phyloP scores from a whole-genome alignment of 805 yeast species.

The Candida verbasci region DNA sequence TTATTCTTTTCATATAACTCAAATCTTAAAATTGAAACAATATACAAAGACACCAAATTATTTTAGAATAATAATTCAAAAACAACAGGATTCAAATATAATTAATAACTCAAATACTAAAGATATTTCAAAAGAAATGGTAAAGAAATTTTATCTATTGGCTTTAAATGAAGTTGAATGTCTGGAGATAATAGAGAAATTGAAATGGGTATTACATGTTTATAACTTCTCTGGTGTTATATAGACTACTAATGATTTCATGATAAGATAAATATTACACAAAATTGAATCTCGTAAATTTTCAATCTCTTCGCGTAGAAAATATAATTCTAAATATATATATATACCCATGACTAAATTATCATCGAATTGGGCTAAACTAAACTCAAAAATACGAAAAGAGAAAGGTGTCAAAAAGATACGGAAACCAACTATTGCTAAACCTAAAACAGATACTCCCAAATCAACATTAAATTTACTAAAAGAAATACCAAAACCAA shows the following conservation, averaged over 20 bases:
- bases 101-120: slow-evolving; percentile 6
- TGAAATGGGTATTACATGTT: slow-evolving; percentile 53
- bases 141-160: slow-evolving; percentile 84
- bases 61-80: slow-evolving; percentile 69
- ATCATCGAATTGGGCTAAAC: slow-evolving; percentile 24
- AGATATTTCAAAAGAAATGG: slow-evolving; percentile 49
- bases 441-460: background rate
- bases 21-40: slow-evolving; percentile 70
- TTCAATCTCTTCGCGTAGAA: slow-evolving; percentile 6
- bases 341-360: slow-evolving; percentile 8
- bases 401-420: slow-evolving; percentile 8
- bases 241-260: background rate
- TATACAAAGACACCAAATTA: slow-evolving; percentile 68
- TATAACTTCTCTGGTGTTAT: slow-evolving; percentile 33
- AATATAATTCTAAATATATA: background rate
- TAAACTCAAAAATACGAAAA: slow-evolving; percentile 11
- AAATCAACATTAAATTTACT: background rate
- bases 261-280: background rate
- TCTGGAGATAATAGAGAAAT: slow-evolving; percentile 69
- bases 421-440: slow-evolving; percentile 3
- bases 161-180: slow-evolving; percentile 60
- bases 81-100: slow-evolving; percentile 20
- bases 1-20: slow-evolving; percentile 79
- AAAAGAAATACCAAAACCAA: slow-evolving; percentile 8
- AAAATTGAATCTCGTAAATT: background rate